phyloP scores from a whole-genome alignment of 2,329 filamentous ascomycete species.

The Cladosporium colombiae region DNA sequence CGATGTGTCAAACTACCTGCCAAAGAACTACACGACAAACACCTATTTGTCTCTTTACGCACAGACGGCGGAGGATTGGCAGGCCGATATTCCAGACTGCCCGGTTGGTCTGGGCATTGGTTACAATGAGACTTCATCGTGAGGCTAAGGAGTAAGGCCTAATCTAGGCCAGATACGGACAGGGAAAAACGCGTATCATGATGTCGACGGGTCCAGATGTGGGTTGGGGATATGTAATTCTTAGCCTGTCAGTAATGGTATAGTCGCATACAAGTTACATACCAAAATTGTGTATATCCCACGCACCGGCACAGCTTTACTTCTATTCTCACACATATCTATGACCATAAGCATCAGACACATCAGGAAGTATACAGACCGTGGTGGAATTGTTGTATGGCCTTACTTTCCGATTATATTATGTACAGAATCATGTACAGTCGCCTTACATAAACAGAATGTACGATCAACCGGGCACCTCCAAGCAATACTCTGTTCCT shows the following conservation, averaged over 20 bases:
- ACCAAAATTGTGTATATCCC: neutral
- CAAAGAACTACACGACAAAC: conserved; percentile 45
- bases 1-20: conserved; percentile 42
- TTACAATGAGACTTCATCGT: conserved; percentile 20
- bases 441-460: neutral
- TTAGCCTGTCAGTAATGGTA: neutral
- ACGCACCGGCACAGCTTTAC: neutral
- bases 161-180: neutral
- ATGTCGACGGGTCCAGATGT: neutral
- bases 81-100: conserved; percentile 43
- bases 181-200: neutral
- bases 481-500: no score
- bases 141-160: neutral
- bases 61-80: conserved; percentile 40
- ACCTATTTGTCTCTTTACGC: conserved; percentile 45
- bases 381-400: neutral
- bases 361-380: neutral
- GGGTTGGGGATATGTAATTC: neutral
- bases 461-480: neutral
- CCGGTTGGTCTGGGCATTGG: conserved; percentile 37
- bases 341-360: neutral
- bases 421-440: no score
- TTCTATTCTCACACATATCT: neutral
- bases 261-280: neutral
- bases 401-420: neutral